Evolutionary conservation across 1,139 yeast genomes (phyloP).

Genomic region (Saccharomyces hybrid): DNA sequence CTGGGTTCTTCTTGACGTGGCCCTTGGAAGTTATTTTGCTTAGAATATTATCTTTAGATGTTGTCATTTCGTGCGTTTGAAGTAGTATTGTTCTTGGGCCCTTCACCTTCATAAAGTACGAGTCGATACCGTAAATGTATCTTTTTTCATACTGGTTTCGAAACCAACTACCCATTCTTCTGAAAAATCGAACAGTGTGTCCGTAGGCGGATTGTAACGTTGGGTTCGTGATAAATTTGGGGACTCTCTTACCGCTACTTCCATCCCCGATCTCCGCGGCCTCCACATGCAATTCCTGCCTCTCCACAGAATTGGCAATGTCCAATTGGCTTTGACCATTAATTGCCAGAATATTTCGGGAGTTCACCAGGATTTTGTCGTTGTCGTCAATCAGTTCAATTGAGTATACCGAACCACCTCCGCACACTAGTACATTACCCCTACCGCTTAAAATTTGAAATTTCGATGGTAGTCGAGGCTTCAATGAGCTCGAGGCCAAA

Average conservation of each 20-base stretch:
- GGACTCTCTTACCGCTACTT: not conserved
- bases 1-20: conserved; percentile 13
- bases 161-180: conserved; percentile 6
- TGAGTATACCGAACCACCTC: conserved; percentile 27
- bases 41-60: conserved; percentile 14
- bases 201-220: conserved; percentile 12
- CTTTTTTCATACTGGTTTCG: conserved; percentile 1
- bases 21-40: conserved; percentile 12
- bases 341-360: conserved; percentile 27
- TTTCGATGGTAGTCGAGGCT: conserved; percentile 10
- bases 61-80: conserved; percentile 16
- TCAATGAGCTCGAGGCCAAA: conserved; percentile 6
- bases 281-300: not conserved
- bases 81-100: conserved; percentile 31
- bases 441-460: conserved; percentile 27
- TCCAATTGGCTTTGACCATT: conserved; percentile 26
- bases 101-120: conserved; percentile 21
- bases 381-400: conserved; percentile 21
- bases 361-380: conserved; percentile 27
- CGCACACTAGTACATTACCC: conserved; percentile 30
- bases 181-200: conserved; percentile 10
- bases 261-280: not conserved
- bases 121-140: conserved; percentile 12
- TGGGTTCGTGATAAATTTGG: not conserved
- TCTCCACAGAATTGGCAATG: conserved; percentile 16